Evolutionary conservation across 768 basidiomycete species (phyloP), one percentile per base, ranked within the genome.

Genomic region (Sistotremastrum niveocremeum): DNA sequence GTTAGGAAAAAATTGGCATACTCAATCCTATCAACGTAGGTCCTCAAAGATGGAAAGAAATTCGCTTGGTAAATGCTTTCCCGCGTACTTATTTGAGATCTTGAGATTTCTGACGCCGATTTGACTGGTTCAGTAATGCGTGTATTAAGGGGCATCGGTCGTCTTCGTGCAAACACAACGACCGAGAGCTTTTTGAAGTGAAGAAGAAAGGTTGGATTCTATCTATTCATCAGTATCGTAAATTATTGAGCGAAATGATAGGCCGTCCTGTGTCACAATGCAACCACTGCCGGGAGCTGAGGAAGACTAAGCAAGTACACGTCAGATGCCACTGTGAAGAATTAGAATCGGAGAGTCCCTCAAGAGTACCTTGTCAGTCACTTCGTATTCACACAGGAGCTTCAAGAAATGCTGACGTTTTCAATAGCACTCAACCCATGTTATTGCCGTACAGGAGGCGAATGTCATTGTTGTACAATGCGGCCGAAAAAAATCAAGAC

Each of bases 141-240:
- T 95, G 91, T 62, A 91, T 93, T 60, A 91, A 91, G 64, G 91
- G 91, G 0, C 90, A 95, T 57, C 79, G 91, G 45, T 91, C 90
- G 8, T 89, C 88, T 3, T 77, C 77, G 9, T 95, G 91, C 60
- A 74, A 74, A 41, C 91, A 95, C 59, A 78, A 77, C 32, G 85
- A 89, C 54, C 71, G 91, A 12, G 87, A 88, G 3, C 69, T 95
- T n/a, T 90, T 86, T 51, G 87, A 93, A 60, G 80, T 94, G 48
- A 87, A 90, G 71, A 86, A 84, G 69, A 91, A 94, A 60, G 91
- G 91, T 2, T 20, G 20, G 20, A 20, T 20, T 20, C 20, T 20
- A 20, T 20, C 20, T 20, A 20, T 20, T 20, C 20, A 20, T 20
- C 20, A 20, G 20, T 20, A 20, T 20, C 20, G 20, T 20, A 20